Conservation (phyloP, 495 filamentous ascomycete species). For the Rostrohypoxylon terebratum region DNA sequence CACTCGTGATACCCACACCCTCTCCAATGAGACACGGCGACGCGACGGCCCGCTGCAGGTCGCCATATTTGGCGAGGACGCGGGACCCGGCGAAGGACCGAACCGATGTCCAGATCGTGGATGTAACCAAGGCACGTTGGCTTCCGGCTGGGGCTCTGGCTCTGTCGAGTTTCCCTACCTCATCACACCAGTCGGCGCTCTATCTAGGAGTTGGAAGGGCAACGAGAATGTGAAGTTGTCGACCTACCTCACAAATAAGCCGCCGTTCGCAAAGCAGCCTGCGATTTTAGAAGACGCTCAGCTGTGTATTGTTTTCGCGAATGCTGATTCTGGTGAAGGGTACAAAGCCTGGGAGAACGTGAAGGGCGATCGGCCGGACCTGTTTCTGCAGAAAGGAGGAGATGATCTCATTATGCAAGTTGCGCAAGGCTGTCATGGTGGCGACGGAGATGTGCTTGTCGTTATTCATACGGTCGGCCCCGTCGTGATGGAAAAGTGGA, state of each 20-base stretch:
- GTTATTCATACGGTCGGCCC: constrained; percentile 93
- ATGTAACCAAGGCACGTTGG: constrained; percentile 87
- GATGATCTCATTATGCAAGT: constrained; percentile 78
- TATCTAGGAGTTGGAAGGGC: constrained; percentile 67
- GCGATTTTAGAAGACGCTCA: constrained; percentile 66
- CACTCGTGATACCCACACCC: constrained; percentile 61
- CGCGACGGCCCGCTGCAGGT: constrained; percentile 65
- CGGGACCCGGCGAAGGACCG: constrained; percentile 73
- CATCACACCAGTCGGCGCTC: constrained; percentile 73
- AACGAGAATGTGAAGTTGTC: constrained; percentile 70
- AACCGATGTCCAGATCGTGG: constrained; percentile 81
- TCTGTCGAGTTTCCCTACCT: constrained; percentile 90
- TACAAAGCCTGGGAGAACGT: constrained; percentile 73
- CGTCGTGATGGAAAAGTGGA: constrained; percentile 85
- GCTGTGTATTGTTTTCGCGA: constrained; percentile 75
- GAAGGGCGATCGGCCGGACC: constrained; percentile 83
- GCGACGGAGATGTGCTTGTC: constrained; percentile 77
- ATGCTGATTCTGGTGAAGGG: constrained; percentile 71
- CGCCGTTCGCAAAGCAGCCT: constrained; percentile 45
- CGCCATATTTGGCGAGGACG: constrained; percentile 89
- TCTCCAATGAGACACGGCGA: constrained; percentile 48
- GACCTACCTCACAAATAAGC: constrained; percentile 70
- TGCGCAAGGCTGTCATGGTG: constrained; percentile 74
- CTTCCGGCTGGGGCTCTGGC: constrained; percentile 90
- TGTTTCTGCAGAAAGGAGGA: constrained; percentile 81